Base-by-base conservation (phyloP, 331 rosid genomes). In the Spiraea crenata region DNA sequence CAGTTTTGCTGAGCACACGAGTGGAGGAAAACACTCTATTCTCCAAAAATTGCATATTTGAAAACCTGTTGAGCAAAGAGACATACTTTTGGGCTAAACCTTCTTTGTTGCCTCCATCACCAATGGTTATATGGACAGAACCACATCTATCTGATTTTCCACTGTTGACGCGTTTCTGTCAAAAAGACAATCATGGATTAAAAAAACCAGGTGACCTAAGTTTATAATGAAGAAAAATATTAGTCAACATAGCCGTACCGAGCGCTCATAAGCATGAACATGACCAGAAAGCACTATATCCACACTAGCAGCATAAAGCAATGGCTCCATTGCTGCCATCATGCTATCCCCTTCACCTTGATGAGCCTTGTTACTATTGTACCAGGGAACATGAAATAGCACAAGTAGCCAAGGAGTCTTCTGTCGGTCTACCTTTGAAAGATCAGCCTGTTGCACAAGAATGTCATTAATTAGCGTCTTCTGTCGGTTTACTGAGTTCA, bases 61-160 rank as follows among this genome's bases (percentile, higher is more conserved):
- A 39, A 47, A 16, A 59, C 1, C 11, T 16, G 54, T 10, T 51
- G 37, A 40, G 17, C 55, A 13, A 10, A 31, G 64, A 12, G 42
- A 75, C 85, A 51, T 90, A 88, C 96, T 65, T 77, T 62, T 74
- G 70, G 57, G 98, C 96, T 82, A 92, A 83, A 57, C 98, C 98
- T 88, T 90, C 98, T 74, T 71, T 80, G 70, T 92, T 92, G 56
- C 98, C 98, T 77, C 98, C 96, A 80, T 92, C 98, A 74, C 96
- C 98, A 68, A 90, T 88, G 58, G 96, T 90, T 82, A 92, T 81
- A 76, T 90, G 96, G 56, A 92, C 93, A 57, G 96, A 82, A 67
- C 96, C 98, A 34, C 96, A 92, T 52, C 73, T 84, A 83, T 88
- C 91, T 8, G 83, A 35, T 71, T 72, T 82, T 81, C 96, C 90